Base-by-base conservation (phyloP, 2,329 filamentous ascomycete genomes). In the Coniochaeta ligniaria region DNA sequence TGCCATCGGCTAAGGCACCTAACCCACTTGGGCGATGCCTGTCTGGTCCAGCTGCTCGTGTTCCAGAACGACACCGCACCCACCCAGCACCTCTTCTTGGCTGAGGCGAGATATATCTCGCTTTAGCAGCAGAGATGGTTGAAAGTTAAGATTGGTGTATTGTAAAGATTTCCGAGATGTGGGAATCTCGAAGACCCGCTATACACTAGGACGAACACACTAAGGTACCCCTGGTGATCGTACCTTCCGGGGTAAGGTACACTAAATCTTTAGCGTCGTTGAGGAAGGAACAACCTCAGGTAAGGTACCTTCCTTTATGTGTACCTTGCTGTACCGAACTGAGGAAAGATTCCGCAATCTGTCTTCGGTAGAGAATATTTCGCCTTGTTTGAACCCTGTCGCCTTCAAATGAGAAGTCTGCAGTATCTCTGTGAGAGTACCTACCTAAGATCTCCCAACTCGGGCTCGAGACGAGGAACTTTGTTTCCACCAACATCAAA, bases 1-100 rank as follows among this genome's bases (percentile, higher is more conserved):
- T 59, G 47, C 63, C 63, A 57, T 67, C 67, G 65, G 66, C 47
- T 67, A 66, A 66, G 65, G 65, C 66, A 66, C 65, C 65, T 68
- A 66, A 64, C 36, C 41, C 35, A 20, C 20, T 24, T 35, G 31
- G 41, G 60, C 59, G 28, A 50, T 36, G n/a, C 41, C 57, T 3
- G 24, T 38, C 36, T 12, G 35, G n/a, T n/a, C n/a, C n/a, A 24
- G 1, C 24, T 26, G 33, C 22, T 43, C 36, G 22, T 57, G 55
- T 41, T 41, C n/a, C 14, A 11, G 16, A n/a, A n/a, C 6, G 16
- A 57, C 20, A 26, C 45, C 41, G 45, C 33, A 9, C 28, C 28
- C 24, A 9, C 57, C 31, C 36, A 59, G 24, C 58, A n/a, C 16
- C 22, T 31, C 47, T 52, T 31, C 9, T 52, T 47, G 43, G 47